Evolutionary conservation across 1,139 yeast species (phyloP), one percentile per base, ranked within the genome.

Genomic region (Suhomyces bolitotheri): DNA sequence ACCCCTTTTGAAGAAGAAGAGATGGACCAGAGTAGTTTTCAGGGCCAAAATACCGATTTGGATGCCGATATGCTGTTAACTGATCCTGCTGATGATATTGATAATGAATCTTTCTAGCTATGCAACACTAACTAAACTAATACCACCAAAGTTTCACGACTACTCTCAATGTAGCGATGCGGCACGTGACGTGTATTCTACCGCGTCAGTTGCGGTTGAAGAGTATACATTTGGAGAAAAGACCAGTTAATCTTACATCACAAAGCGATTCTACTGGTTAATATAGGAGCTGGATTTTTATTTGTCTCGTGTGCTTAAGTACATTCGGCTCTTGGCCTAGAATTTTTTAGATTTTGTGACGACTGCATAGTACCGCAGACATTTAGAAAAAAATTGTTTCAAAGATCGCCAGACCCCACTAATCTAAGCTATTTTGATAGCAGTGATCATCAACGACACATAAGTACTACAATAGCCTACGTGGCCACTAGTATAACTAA

Each of bases 1-100:
- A 76, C 29, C 8, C 34, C 38, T 4, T 29, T 16, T 9, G 38
- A 38, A n/a, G 38, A 38, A n/a, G 41, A 39, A 7, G 16, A n/a
- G 14, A 10, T 26, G 16, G 40, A 36, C 16, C 25, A 29, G 17
- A 28, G 27, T 23, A 20, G 28, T 7, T 15, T 26, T n/a, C 27
- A 21, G 9, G 24, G 13, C 27, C 31, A 33, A 7, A 22, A 17
- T 19, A 30, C 31, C n/a, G 33, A 30, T 7, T 20, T 32, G 17
- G 42, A 39, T 10, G 29, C 35, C 14, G 39, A 39, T 17, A 27
- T 33, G 28, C 34, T 32, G 32, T 13, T 27, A 16, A 19, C 25
- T 16, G 39, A 37, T 6, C 35, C 25, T 7, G 38, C 31, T 13
- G 36, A 32, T 21, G 37, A 33, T 7, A 23, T 39, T 12, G 39